Evolutionary conservation across 78 protist species (phyloP).

Genomic region (Polysphondylium violaceum): DNA sequence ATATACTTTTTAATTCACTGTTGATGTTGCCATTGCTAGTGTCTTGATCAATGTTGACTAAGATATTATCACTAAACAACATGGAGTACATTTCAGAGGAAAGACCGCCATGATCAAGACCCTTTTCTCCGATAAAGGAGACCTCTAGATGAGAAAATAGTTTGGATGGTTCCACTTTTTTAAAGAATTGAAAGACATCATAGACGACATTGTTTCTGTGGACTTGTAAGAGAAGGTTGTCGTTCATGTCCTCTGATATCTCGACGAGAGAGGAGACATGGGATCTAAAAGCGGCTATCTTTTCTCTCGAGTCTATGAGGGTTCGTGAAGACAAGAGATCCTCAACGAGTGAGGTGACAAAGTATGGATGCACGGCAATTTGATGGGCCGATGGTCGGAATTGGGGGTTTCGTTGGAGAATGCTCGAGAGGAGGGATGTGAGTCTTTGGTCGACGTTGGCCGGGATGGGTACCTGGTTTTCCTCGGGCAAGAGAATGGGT

Average conservation of each 20-base stretch:
- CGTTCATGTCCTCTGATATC: constrained; percentile 41
- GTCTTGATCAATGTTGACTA: not conserved
- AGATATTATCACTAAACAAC: constrained; percentile 23
- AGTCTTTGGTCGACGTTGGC: constrained; percentile 17
- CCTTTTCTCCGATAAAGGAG: constrained; percentile 59
- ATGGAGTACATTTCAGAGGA: constrained; percentile 54
- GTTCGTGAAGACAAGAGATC: constrained; percentile 30
- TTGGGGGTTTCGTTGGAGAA: constrained; percentile 21
- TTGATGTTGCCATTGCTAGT: not conserved
- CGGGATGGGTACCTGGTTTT: not conserved
- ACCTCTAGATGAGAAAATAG: constrained; percentile 39
- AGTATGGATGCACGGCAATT: constrained; percentile 71
- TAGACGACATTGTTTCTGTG: not conserved
- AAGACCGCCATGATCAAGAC: constrained; percentile 66
- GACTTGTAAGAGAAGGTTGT: not conserved
- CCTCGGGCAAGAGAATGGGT: constrained; percentile 19
- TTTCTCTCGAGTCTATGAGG: constrained; percentile 38
- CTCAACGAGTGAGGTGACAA: constrained; percentile 55
- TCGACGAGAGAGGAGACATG: constrained; percentile 36
- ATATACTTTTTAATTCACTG: constrained; percentile 26
- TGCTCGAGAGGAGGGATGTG: not conserved
- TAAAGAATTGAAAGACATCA: constrained; percentile 48
- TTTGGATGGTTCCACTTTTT: constrained; percentile 24
- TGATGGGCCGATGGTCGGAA: constrained; percentile 53
- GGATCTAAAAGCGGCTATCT: constrained; percentile 66